Conservation (phyloP, 352 stramenopile genomes). For the Hyaloperonospora brassicae region DNA sequence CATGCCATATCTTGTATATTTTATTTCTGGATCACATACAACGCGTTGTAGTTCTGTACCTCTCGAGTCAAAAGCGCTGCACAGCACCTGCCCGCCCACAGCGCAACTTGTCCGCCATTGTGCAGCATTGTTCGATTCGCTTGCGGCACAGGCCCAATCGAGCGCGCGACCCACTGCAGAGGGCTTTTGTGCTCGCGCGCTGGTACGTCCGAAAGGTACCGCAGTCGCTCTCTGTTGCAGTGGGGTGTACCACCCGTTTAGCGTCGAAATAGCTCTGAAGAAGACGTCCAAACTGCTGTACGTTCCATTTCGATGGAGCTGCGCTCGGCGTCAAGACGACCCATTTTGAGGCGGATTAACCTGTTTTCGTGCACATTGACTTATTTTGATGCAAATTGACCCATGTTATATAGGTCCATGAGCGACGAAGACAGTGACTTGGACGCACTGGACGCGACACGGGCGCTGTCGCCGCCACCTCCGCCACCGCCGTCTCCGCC, state of each 20-base stretch:
- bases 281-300: constrained; percentile 3
- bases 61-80: constrained; percentile 3
- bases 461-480: constrained; percentile 12
- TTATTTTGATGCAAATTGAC: constrained; percentile 6
- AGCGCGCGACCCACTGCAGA: constrained; percentile 17
- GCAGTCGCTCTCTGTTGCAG: too few species aligned
- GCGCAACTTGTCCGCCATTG: constrained; percentile 7
- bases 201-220: too few species aligned
- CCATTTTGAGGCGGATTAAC: too few species aligned
- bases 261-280: not conserved
- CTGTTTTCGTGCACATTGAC: too few species aligned
- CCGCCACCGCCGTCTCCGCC: constrained; percentile 7
- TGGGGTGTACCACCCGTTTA: too few species aligned
- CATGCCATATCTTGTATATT: constrained; percentile 7
- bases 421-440: constrained; percentile 30
- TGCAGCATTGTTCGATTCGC: constrained; percentile 14
- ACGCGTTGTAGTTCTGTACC: not conserved
- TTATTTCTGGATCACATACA: constrained; percentile 6
- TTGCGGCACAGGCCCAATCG: constrained; percentile 22
- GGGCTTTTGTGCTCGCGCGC: too few species aligned
- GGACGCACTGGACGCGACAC: constrained; percentile 14
- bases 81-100: constrained; percentile 10
- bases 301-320: constrained; percentile 5
- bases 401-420: constrained; percentile 18
- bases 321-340: too few species aligned